Evolutionary conservation across 2,329 filamentous ascomycete species (phyloP).

Genomic region (Ophioceras dolichostomum): DNA sequence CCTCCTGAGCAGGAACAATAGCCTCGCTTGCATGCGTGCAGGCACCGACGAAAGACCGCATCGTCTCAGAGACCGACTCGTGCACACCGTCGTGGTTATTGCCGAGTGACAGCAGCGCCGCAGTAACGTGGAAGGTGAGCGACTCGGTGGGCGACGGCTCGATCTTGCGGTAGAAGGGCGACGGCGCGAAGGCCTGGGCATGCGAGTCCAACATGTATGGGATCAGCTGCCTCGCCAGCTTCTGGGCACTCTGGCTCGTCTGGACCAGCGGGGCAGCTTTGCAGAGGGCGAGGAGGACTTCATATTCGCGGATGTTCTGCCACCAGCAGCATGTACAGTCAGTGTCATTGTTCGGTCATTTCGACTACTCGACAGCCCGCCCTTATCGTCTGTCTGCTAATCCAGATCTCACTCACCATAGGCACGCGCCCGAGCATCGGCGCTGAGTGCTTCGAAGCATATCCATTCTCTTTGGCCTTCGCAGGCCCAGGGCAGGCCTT

Average conservation of each 20-base stretch:
- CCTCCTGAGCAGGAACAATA: slow-evolving; percentile 38
- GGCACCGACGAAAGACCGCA: slow-evolving; percentile 61
- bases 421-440: slow-evolving; percentile 39
- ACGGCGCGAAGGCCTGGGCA: slow-evolving; percentile 62
- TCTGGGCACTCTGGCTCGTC: slow-evolving; percentile 59
- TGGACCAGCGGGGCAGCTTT: slow-evolving; percentile 72
- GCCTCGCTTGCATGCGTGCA: slow-evolving; percentile 51
- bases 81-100: slow-evolving; percentile 59
- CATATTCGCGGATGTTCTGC: slow-evolving; percentile 78
- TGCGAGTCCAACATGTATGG: slow-evolving; percentile 82
- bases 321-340: background rate
- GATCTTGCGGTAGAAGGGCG: slow-evolving; percentile 71
- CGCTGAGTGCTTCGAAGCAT: slow-evolving; percentile 25
- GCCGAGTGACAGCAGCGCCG: slow-evolving; percentile 71
- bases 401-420: slow-evolving; percentile 36
- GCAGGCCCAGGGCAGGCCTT: slow-evolving; percentile 39
- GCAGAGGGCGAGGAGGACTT: slow-evolving; percentile 83
- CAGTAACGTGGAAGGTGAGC: slow-evolving; percentile 65
- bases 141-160: slow-evolving; percentile 84
- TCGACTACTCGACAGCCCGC: background rate
- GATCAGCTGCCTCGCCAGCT: slow-evolving; percentile 64
- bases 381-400: background rate
- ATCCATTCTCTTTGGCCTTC: slow-evolving; percentile 36
- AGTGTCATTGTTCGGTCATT: background rate
- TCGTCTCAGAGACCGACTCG: slow-evolving; percentile 49